Evolutionary conservation across 148 eudicot genomes (phyloP).

Genomic region (Nepenthes gracilis): DNA sequence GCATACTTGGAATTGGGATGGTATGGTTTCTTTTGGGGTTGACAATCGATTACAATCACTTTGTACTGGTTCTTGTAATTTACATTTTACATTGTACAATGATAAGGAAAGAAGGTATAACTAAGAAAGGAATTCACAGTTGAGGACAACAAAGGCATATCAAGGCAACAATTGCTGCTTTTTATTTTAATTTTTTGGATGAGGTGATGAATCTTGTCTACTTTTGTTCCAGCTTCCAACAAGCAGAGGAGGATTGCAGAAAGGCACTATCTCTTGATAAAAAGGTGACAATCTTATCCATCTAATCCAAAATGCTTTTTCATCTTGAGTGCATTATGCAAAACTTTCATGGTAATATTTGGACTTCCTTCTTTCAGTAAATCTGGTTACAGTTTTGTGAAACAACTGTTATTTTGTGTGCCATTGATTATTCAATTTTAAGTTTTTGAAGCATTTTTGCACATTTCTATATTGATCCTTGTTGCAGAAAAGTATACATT

Average conservation of each 20-base stretch:
- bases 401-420: too few species aligned
- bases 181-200: too few species aligned
- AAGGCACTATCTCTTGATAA: conserved; percentile 72
- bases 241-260: conserved; percentile 76
- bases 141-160: too few species aligned
- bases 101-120: too few species aligned
- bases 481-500: too few species aligned
- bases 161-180: too few species aligned
- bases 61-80: background rate
- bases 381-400: too few species aligned
- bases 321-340: background rate
- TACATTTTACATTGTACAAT: background rate
- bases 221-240: conserved; percentile 41
- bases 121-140: too few species aligned
- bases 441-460: too few species aligned
- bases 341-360: background rate
- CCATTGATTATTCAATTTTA: too few species aligned
- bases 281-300: conserved; percentile 33
- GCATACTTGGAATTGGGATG: conserved; percentile 79
- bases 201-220: background rate
- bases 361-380: background rate
- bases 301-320: background rate
- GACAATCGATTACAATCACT: background rate
- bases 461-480: too few species aligned
- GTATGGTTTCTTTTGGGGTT: conserved; percentile 16